Base-by-base conservation (phyloP, 768 basidiomycete species). In the Suillus weaverae region DNA sequence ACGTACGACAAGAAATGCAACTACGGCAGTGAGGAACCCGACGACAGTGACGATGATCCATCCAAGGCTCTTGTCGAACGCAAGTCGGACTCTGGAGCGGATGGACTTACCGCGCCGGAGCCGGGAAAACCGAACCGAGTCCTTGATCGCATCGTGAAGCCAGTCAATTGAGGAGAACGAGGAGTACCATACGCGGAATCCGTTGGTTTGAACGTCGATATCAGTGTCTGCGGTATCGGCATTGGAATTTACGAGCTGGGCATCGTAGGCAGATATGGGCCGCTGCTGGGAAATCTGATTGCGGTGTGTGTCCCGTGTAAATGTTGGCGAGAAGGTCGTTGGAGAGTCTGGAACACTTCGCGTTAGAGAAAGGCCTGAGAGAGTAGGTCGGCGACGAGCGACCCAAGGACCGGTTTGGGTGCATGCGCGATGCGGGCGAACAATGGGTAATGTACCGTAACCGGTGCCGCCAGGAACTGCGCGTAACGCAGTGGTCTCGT, bases 91-190 rank as follows among this genome's bases (percentile, higher is more conserved):
- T 43, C 82, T 85, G 1, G 92, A 89, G 22, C 91, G 85, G 39
- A 88, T 20, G 1, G 95, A 92, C 69, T 86, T 89, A 63, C 87
- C 85, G 57, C 80, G 84, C 66, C 93, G 82, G 20, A 97, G 81
- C 59, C 86, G 84, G 39, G 89, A 85, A 68, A 91, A 89, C 35
- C 95, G 90, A 9, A 86, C 85, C 0, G 94, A 94, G 72, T 97
- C 94, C 76, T 97, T 96, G 80, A 98, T 94, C 46, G 93, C 86
- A 79, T 98, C 97, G 71, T 98, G 97, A 62, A 98, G 81, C 97
- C 96, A 98, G 76, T 98, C 95, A 63, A 97, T 90, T 22, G 92
- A 94, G 0, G 92, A 89, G 79, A 89, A 97, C 3, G 91, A 92
- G 13, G 90, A 88, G 75, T 94, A 95, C 93, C 76, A 77, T 39